Evolutionary conservation across 2,329 filamentous ascomycete genomes (phyloP).

Genomic region (Fusarium sororula): DNA sequence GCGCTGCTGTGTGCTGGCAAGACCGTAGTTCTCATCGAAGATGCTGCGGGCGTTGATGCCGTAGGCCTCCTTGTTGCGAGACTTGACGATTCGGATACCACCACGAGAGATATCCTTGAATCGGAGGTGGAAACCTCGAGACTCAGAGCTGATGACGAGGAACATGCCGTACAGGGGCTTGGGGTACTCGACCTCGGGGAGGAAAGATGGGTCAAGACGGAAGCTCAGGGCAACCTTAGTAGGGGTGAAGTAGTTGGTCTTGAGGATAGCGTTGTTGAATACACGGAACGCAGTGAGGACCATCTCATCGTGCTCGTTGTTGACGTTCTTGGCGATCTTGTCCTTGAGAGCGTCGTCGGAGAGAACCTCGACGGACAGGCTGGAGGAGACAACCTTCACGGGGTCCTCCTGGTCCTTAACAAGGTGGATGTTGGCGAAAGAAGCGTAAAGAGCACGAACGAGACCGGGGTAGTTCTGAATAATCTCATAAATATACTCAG

Average conservation of each 20-base stretch:
- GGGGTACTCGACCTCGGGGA: slow-evolving; percentile 91
- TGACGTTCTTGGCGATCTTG: slow-evolving; percentile 79
- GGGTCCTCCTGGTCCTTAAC: slow-evolving; percentile 61
- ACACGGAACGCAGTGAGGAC: slow-evolving; percentile 96
- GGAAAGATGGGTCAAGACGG: slow-evolving; percentile 87
- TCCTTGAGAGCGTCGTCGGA: slow-evolving; percentile 78
- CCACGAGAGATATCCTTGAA: slow-evolving; percentile 97
- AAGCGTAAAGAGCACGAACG: slow-evolving; percentile 86
- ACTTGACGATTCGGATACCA: slow-evolving; percentile 98
- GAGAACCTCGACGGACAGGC: slow-evolving; percentile 72
- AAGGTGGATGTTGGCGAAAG: slow-evolving; percentile 89
- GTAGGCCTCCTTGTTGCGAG: slow-evolving; percentile 93
- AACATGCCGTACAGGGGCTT: slow-evolving; percentile 98
- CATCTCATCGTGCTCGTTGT: slow-evolving; percentile 96
- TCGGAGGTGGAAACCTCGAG: slow-evolving; percentile 94
- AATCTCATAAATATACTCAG: slow-evolving; percentile 98
- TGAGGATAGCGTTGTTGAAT: slow-evolving; percentile 92
- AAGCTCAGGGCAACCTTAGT: slow-evolving; percentile 99
- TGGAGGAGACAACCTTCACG: slow-evolving; percentile 62
- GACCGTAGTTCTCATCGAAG: slow-evolving; percentile 98
- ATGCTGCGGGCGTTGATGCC: slow-evolving; percentile 95
- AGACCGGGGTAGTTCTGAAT: slow-evolving; percentile 90
- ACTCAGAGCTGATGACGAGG: slow-evolving; percentile 95
- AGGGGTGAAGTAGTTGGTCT: slow-evolving; percentile 97
- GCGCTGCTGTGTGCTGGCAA: slow-evolving; percentile 97